Conservation (phyloP, 2,329 filamentous ascomycete genomes). For the Verticillium nubilum region DNA sequence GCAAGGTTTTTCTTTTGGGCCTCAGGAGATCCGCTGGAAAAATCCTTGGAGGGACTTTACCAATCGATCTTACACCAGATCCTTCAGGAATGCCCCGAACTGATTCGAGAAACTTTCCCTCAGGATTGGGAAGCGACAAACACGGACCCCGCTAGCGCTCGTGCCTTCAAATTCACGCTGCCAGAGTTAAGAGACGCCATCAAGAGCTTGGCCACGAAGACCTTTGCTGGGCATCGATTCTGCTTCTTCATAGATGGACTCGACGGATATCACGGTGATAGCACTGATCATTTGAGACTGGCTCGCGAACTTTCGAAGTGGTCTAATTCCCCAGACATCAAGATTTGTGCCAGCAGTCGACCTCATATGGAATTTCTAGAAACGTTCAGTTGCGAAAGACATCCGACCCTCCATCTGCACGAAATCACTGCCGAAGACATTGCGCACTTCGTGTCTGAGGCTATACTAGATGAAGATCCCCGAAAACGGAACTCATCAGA, state of each 20-base stretch:
- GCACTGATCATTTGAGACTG: constrained; percentile 8
- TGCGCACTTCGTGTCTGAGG: neutral
- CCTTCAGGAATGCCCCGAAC: constrained; percentile 1
- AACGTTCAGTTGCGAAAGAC: neutral
- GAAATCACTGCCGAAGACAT: constrained; percentile 12
- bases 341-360: constrained; percentile 15
- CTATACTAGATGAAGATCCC: neutral
- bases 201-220: neutral
- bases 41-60: constrained; percentile 6
- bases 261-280: constrained; percentile 10
- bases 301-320: constrained; percentile 7
- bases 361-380: constrained; percentile 15
- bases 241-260: constrained; percentile 16
- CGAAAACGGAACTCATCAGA: neutral
- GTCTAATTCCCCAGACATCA: neutral
- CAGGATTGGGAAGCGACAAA: neutral
- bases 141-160: neutral
- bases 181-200: neutral
- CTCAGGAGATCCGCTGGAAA: constrained; percentile 2
- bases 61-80: constrained; percentile 3
- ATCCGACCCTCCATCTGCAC: constrained; percentile 12
- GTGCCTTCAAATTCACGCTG: neutral
- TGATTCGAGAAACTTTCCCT: neutral
- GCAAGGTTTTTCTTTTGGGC: constrained; percentile 9
- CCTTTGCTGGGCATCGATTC: neutral